Percentiles rank a stretch among this genome's conserved stretches.
These are phyloP conservation scores for Ceratorhiza oryzae-sativae DNA, from an alignment of 1,284 basidiomycete genomes.

Conservation along the genomic window DNA sequence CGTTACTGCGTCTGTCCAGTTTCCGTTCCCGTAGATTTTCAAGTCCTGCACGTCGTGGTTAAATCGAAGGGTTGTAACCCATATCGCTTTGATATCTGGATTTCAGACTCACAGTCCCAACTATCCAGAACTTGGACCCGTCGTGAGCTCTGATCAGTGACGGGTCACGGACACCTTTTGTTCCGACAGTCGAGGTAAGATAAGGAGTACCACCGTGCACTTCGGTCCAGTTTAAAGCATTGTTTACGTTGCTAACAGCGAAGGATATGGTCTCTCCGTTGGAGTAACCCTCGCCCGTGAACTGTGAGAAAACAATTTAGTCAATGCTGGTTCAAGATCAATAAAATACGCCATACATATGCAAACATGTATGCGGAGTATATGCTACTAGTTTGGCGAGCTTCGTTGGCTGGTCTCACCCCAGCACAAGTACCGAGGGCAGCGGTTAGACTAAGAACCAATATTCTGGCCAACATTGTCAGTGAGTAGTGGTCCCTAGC, in stretches of 20 bases:
- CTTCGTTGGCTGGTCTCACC: background rate
- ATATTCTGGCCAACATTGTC: background rate
- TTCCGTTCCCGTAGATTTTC: conserved; percentile 37
- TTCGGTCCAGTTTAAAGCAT: conserved; percentile 30
- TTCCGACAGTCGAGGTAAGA: conserved; percentile 28
- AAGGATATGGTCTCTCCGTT: conserved; percentile 36
- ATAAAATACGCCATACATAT: background rate
- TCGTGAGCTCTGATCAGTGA: conserved; percentile 24
- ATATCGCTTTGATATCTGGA: background rate
- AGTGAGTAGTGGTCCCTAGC: background rate
- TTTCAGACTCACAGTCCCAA: conserved; percentile 18
- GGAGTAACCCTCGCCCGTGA: conserved; percentile 33
- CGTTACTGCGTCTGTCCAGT: conserved; percentile 23
- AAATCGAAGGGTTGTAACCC: background rate
- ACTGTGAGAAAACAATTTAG: background rate
- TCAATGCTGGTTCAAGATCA: background rate
- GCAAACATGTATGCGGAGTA: conserved; percentile 38
- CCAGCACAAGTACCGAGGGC: background rate
- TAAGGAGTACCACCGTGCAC: conserved; percentile 32
- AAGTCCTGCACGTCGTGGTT: conserved; percentile 1
- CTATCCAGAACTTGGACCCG: conserved; percentile 34
- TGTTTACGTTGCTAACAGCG: conserved; percentile 35
- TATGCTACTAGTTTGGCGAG: background rate
- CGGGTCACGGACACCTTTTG: conserved; percentile 30
- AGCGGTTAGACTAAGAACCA: background rate